Evolutionary conservation across 495 filamentous ascomycete species (phyloP).

Genomic region (Parathielavia appendiculata): DNA sequence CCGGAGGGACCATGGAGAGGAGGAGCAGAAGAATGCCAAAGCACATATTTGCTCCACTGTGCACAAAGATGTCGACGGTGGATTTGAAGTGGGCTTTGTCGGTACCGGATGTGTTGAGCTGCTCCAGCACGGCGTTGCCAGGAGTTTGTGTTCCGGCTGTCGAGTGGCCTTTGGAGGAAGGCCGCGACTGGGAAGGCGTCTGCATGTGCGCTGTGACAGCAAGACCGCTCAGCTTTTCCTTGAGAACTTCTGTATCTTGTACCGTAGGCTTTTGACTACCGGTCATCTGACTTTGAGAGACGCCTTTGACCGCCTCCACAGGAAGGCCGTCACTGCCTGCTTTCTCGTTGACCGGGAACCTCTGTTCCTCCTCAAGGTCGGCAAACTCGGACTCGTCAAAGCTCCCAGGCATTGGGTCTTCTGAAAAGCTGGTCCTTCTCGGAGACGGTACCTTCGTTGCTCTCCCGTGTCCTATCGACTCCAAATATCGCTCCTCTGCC

Average conservation of each 20-base stretch:
- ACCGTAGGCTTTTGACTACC: background rate
- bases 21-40: slow-evolving; percentile 81
- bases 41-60: slow-evolving; percentile 81
- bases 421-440: slow-evolving; percentile 21
- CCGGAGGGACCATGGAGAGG: slow-evolving; percentile 85
- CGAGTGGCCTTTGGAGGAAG: background rate
- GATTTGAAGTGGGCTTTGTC: slow-evolving; percentile 54
- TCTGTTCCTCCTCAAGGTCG: slow-evolving; percentile 18
- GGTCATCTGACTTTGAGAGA: slow-evolving; percentile 28
- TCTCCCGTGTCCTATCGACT: slow-evolving; percentile 13
- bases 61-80: slow-evolving; percentile 77
- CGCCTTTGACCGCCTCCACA: slow-evolving; percentile 30
- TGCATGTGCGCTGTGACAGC: background rate
- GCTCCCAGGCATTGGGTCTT: slow-evolving; percentile 34
- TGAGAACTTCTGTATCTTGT: slow-evolving; percentile 4
- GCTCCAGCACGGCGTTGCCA: slow-evolving; percentile 6
- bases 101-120: slow-evolving; percentile 25
- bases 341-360: slow-evolving; percentile 14
- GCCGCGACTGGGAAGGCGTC: background rate
- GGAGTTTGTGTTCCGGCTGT: slow-evolving; percentile 6
- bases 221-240: slow-evolving; percentile 25
- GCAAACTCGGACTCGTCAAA: slow-evolving; percentile 36
- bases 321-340: slow-evolving; percentile 28
- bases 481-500: slow-evolving; percentile 42
- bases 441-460: background rate